A percentile compares a stretch with the other conserved stretches of the same genome.
These are phyloP conservation scores for Ophiosphaerella korrae DNA, from an alignment of 2,329 filamentous ascomycete species.

Conservation along the genomic window DNA sequence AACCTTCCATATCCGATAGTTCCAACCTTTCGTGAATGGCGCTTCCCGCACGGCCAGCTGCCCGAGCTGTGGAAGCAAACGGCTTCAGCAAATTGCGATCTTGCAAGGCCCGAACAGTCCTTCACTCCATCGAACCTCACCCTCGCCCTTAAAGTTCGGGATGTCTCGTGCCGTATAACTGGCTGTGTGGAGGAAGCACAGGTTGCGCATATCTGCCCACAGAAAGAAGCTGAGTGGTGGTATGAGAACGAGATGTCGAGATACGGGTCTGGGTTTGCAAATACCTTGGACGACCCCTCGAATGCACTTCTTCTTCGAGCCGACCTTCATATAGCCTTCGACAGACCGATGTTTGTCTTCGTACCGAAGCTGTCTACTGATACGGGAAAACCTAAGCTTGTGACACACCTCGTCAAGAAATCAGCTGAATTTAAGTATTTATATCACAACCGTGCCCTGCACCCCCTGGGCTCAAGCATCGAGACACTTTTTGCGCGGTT, in stretches of 20 bases:
- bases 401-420: too few species aligned
- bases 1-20: constrained; percentile 8
- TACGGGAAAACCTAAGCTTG: too few species aligned
- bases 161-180: constrained; percentile 7
- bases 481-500: too few species aligned
- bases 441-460: too few species aligned
- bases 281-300: constrained; percentile 14
- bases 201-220: constrained; percentile 13
- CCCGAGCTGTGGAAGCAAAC: constrained; percentile 5
- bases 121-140: background rate
- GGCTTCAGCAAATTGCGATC: background rate
- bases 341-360: constrained; percentile 21
- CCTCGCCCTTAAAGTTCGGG: constrained; percentile 3
- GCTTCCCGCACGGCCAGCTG: constrained; percentile 9
- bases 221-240: constrained; percentile 14
- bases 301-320: constrained; percentile 20
- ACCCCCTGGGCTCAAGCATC: too few species aligned
- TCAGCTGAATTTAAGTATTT: too few species aligned
- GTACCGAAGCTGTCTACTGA: constrained; percentile 13
- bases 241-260: constrained; percentile 10
- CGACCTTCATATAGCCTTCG: constrained; percentile 24
- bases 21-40: constrained; percentile 13
- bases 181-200: constrained; percentile 8
- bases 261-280: constrained; percentile 8
- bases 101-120: too few species aligned